phyloP scores from a whole-genome alignment of 176 grass and related monocot species.

The Ensete ventricosum region DNA sequence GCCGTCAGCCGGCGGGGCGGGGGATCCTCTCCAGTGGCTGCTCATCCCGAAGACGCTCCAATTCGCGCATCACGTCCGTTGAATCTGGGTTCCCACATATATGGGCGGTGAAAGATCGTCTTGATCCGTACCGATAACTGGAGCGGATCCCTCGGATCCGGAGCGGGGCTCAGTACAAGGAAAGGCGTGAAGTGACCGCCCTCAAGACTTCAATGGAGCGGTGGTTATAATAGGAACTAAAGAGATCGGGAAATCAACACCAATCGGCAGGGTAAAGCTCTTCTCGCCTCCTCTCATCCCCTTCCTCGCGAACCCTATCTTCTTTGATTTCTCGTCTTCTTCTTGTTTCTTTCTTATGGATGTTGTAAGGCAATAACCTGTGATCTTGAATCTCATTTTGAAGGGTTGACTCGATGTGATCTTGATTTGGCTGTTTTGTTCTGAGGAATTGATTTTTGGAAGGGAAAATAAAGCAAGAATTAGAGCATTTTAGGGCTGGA shows the following conservation, averaged over 20 bases:
- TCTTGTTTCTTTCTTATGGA: not conserved
- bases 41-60: too few species aligned
- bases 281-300: not conserved
- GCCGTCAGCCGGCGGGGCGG: too few species aligned
- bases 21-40: too few species aligned
- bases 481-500: too few species aligned
- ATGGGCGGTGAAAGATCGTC: too few species aligned
- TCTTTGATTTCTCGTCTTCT: not conserved
- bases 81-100: too few species aligned
- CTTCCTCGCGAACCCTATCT: not conserved
- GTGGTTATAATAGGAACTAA: not conserved
- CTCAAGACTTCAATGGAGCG: not conserved
- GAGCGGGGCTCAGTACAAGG: not conserved
- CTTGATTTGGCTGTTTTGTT: not conserved
- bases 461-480: not conserved
- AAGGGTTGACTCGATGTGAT: not conserved
- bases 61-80: too few species aligned
- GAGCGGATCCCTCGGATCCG: not conserved
- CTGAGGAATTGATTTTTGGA: not conserved
- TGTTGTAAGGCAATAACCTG: not conserved
- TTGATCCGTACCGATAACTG: too few species aligned
- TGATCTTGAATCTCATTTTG: not conserved
- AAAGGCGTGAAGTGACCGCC: not conserved
- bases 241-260: not conserved
- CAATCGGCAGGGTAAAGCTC: not conserved